Evolutionary conservation across 2,329 filamentous ascomycete species (phyloP), one percentile per base, ranked within the genome.

Genomic region (Diaporthe velutina): DNA sequence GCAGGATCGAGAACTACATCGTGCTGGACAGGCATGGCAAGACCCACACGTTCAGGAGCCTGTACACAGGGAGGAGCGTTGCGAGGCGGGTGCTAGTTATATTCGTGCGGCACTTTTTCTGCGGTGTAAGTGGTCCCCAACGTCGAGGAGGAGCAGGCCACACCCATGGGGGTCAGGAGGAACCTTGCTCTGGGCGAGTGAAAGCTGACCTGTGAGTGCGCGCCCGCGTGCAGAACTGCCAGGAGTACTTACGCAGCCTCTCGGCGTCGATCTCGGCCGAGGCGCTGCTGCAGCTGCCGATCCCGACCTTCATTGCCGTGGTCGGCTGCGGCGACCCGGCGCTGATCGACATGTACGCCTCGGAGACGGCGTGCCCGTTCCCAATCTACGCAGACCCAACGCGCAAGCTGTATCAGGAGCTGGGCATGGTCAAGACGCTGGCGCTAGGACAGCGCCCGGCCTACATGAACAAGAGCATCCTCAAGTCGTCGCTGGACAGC

Each of bases 51-150:
- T 95, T 95, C 82, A 89, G 89, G 82, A 91, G 88, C 78, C 83
- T 94, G 38, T 93, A 92, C 81, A 87, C 85, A 45, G 89, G 90
- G 5, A 85, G 82, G 61, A 89, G 89, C 71, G 85, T 86, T 3
- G 85, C 88, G 17, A 84, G 87, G 25, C 85, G 91, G 3, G 90
- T 94, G 38, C 86, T 96, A 42, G 83, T 95, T 55, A 90, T 95
- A 78, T 95, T 96, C 80, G 88, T 96, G 74, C 89, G 94, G 58
- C 93, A 95, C 84, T 96, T 95, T 83, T 95, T 94, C 86, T 95
- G 94, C 81, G 93, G 93, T 48, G 93, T 94, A 87, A 82, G 92
- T 88, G 28, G 15, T 22, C 42, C 28, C n/a, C 25, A 40, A n/a
- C 17, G 52, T 22, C 42, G 33, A 52, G 19, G 25, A 30, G 13